phyloP scores from a whole-genome alignment of 208 protist species.

The Trypanosomatidae sp. region DNA sequence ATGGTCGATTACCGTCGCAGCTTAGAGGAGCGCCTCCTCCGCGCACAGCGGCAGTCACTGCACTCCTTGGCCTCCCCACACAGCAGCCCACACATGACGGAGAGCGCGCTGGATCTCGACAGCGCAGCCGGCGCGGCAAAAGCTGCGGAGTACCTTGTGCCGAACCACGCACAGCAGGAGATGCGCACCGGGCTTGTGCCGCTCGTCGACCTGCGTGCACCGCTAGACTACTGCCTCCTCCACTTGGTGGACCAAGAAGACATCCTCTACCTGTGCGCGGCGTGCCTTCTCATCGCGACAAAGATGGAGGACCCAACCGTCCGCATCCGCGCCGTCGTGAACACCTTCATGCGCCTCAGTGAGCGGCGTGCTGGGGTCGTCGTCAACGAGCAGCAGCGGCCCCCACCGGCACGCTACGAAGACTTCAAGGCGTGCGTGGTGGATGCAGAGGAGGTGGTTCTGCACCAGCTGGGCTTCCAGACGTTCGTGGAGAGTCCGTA shows the following conservation, averaged over 20 bases:
- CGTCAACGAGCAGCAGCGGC: slow-evolving; percentile 31
- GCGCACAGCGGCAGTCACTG: slow-evolving; percentile 10
- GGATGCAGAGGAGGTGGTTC: slow-evolving; percentile 68
- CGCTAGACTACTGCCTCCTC: slow-evolving; percentile 74
- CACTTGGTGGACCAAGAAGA: slow-evolving; percentile 68
- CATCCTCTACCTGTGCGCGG: slow-evolving; percentile 65
- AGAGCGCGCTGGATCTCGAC: too few species aligned
- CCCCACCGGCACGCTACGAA: slow-evolving; percentile 34
- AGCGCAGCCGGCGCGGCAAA: too few species aligned
- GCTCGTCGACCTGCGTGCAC: slow-evolving; percentile 68
- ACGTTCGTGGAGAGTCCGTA: slow-evolving; percentile 79
- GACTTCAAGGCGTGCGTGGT: slow-evolving; percentile 73
- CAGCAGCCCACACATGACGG: slow-evolving; percentile 1
- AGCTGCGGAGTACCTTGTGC: slow-evolving; percentile 69
- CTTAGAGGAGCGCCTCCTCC: slow-evolving; percentile 5
- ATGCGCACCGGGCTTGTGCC: slow-evolving; percentile 49
- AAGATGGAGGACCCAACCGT: slow-evolving; percentile 72
- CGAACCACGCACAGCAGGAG: slow-evolving; percentile 41
- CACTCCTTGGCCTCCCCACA: slow-evolving; percentile 1
- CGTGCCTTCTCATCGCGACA: slow-evolving; percentile 75
- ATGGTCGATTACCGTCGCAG: slow-evolving; percentile 14
- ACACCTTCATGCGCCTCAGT: slow-evolving; percentile 61
- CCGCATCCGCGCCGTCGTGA: slow-evolving; percentile 59
- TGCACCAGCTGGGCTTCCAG: slow-evolving; percentile 82
- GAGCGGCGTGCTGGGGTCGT: slow-evolving; percentile 33